Conservation (phyloP, 139 green algal genomes). For the Chlamydomonas incerta region DNA sequence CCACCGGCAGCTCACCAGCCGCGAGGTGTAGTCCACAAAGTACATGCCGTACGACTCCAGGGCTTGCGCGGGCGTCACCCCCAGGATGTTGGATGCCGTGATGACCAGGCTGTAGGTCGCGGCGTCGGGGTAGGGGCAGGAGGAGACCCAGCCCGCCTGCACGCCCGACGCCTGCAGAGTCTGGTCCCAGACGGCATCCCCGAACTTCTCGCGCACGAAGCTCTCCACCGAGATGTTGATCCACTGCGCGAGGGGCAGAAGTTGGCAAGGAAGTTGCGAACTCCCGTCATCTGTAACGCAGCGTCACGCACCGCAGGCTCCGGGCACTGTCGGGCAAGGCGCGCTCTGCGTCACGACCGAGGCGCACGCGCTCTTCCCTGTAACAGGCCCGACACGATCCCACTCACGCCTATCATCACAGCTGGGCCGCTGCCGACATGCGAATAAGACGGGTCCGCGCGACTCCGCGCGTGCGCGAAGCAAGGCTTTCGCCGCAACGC, state of each 20-base stretch:
- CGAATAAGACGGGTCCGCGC: too few species aligned
- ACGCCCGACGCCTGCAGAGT: background rate
- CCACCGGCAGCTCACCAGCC: background rate
- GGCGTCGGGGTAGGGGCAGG: conserved; percentile 55
- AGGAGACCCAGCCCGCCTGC: conserved; percentile 43
- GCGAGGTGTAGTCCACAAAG: conserved; percentile 43
- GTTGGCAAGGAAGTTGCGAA: background rate
- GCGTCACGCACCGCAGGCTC: too few species aligned
- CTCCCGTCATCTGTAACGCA: too few species aligned
- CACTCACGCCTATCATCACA: too few species aligned
- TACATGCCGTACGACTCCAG: conserved; percentile 64
- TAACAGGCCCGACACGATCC: too few species aligned
- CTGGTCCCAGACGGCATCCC: conserved; percentile 43
- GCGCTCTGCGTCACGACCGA: too few species aligned
- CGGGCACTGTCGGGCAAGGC: too few species aligned
- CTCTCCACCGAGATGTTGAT: conserved; percentile 5
- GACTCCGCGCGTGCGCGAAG: too few species aligned
- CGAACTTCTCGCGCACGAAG: conserved; percentile 49
- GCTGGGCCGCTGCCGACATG: too few species aligned
- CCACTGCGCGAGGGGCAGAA: background rate
- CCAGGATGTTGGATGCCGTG: conserved; percentile 45
- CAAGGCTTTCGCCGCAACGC: too few species aligned
- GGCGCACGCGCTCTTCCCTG: too few species aligned
- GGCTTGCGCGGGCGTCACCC: conserved; percentile 47
- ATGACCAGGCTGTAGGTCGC: conserved; percentile 58